phyloP scores from a whole-genome alignment of 1,284 basidiomycete genomes.

The Ustilago bromivora region DNA sequence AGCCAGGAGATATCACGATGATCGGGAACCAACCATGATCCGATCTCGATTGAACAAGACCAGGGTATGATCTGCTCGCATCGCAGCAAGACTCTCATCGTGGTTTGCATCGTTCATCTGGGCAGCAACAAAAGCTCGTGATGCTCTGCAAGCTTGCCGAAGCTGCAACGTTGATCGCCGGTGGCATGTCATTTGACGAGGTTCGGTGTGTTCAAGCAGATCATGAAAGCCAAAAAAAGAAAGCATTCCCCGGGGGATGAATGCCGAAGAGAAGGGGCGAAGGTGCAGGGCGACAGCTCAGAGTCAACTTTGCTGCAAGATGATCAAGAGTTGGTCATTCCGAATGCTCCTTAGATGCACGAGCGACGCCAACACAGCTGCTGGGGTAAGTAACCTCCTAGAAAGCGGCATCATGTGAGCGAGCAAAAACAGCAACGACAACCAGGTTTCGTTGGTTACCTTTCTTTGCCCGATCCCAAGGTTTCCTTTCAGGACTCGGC shows the following conservation, averaged over 20 bases:
- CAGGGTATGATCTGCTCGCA: too few species aligned
- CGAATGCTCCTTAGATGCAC: not conserved
- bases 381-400: not conserved
- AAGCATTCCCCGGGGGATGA: not conserved
- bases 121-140: too few species aligned
- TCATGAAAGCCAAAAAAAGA: not conserved
- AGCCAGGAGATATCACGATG: not conserved
- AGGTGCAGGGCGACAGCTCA: not conserved
- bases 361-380: not conserved
- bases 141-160: not conserved
- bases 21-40: too few species aligned
- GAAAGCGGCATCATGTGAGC: not conserved
- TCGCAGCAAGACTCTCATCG: too few species aligned
- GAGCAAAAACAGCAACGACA: not conserved
- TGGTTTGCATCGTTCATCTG: too few species aligned
- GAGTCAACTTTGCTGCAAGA: not conserved
- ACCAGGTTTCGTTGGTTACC: too few species aligned
- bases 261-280: not conserved
- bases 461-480: too few species aligned
- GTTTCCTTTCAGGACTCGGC: too few species aligned
- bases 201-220: constrained; percentile 1
- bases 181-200: not conserved
- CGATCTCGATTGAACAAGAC: not conserved
- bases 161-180: constrained; percentile 5
- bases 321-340: not conserved